Evolutionary conservation across 2,329 filamentous ascomycete genomes (phyloP).

Genomic region (Verticillium zaregamsianum): DNA sequence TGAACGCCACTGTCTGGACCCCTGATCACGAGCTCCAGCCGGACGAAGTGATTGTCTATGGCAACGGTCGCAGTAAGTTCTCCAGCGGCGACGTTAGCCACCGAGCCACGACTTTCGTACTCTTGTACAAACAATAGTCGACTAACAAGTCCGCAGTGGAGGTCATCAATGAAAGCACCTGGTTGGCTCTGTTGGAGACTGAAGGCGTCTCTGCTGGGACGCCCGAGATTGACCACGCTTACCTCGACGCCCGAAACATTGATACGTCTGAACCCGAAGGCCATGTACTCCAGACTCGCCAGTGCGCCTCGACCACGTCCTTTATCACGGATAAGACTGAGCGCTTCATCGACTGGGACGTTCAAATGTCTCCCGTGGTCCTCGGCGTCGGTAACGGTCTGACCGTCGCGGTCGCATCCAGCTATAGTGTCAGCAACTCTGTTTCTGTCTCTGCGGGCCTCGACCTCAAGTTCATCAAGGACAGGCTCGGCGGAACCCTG

Average conservation of each 20-base stretch:
- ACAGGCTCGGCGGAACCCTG: conserved; percentile 1
- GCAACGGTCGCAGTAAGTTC: conserved; percentile 1
- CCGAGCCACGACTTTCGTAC: neutral
- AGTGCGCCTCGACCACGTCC: conserved; percentile 5
- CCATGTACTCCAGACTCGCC: neutral
- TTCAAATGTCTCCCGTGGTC: conserved; percentile 11
- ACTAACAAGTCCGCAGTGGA: neutral
- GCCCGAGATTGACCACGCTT: neutral
- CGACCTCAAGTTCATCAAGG: conserved; percentile 2
- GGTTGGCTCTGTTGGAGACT: neutral
- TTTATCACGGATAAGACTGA: conserved; percentile 3
- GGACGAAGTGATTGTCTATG: conserved; percentile 3
- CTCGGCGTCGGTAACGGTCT: conserved; percentile 8
- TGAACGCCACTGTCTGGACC: conserved; percentile 3
- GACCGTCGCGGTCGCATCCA: conserved; percentile 7
- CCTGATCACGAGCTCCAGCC: neutral
- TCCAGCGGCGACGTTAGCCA: neutral
- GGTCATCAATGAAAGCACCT: conserved; percentile 1
- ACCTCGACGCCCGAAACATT: neutral
- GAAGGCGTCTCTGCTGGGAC: neutral
- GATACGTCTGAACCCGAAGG: neutral
- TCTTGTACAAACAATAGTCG: neutral
- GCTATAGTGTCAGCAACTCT: conserved; percentile 5
- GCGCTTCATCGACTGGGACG: conserved; percentile 12
- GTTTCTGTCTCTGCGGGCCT: conserved; percentile 3